These are phyloP conservation scores for Chalciporus sphaerocephalus DNA, from an alignment of 768 basidiomycete genomes.

Conservation along the genomic window DNA sequence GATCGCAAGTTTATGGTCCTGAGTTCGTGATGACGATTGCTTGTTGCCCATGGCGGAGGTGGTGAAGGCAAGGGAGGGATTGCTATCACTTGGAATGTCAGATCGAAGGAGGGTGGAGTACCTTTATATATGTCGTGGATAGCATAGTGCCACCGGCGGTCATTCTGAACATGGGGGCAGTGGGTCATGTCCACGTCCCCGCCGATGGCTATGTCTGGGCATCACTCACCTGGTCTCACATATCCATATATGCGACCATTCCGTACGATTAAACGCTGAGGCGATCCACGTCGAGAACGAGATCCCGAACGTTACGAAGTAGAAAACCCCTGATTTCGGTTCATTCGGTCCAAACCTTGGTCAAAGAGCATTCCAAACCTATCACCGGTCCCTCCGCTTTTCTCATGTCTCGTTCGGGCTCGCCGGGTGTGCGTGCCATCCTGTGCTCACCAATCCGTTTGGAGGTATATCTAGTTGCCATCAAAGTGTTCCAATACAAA, in stretches of 20 bases:
- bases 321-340: background rate
- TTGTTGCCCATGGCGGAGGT: constrained; percentile 30
- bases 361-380: background rate
- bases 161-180: background rate
- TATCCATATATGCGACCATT: background rate
- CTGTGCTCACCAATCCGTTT: background rate
- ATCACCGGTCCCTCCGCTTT: background rate
- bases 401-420: background rate
- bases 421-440: background rate
- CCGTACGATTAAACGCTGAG: background rate
- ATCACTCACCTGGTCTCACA: background rate
- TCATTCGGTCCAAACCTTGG: background rate
- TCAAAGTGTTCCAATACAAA: too few relatives aligned
- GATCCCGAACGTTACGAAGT: too few relatives aligned
- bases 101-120: background rate
- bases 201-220: background rate
- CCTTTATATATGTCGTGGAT: constrained; percentile 16
- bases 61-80: background rate
- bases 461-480: background rate
- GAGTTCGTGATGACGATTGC: constrained; percentile 19
- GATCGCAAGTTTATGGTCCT: too few relatives aligned
- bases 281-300: too few relatives aligned
- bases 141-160: background rate
- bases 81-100: background rate
- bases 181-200: background rate